Evolutionary conservation across 2,329 filamentous ascomycete genomes (phyloP).

Genomic region (Colletotrichum zoysiae): DNA sequence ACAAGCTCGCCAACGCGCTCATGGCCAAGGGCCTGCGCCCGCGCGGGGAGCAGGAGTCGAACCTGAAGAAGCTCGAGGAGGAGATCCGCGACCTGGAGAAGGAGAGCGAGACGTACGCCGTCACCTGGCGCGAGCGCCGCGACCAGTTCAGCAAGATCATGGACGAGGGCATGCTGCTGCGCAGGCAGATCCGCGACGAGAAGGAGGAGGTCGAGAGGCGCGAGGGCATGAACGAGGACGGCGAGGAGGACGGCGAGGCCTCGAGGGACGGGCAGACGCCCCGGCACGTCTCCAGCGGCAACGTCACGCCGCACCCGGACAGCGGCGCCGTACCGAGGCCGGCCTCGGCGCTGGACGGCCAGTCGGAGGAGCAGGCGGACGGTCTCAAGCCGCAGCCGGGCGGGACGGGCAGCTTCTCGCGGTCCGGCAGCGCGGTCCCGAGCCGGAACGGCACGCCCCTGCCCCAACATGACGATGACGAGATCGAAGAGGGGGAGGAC

Average conservation of each 20-base stretch:
- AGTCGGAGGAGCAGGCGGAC: constrained; percentile 50
- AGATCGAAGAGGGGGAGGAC: constrained; percentile 64
- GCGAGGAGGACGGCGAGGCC: constrained; percentile 68
- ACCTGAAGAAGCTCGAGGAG: constrained; percentile 84
- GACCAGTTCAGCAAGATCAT: constrained; percentile 92
- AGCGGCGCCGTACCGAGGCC: constrained; percentile 52
- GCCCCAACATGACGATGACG: constrained; percentile 47
- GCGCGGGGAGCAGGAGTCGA: constrained; percentile 84
- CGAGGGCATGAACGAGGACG: constrained; percentile 82
- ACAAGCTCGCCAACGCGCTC: constrained; percentile 82
- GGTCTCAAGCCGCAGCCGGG: constrained; percentile 40
- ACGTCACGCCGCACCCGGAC: constrained; percentile 64
- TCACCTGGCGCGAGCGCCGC: constrained; percentile 85
- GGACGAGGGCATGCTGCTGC: constrained; percentile 88
- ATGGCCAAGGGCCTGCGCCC: constrained; percentile 72
- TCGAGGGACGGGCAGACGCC: constrained; percentile 63
- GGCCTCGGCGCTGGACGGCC: constrained; percentile 50
- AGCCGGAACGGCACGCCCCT: constrained; percentile 55
- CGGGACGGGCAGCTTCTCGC: constrained; percentile 46
- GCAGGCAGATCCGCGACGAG: constrained; percentile 90
- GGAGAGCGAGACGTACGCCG: constrained; percentile 84
- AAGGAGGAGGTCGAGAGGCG: constrained; percentile 93
- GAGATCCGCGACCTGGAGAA: constrained; percentile 90
- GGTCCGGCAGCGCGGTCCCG: constrained; percentile 54
- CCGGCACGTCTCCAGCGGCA: constrained; percentile 62